Base-by-base conservation (phyloP, 2,329 filamentous ascomycete genomes). In the Cercospora janseana region DNA sequence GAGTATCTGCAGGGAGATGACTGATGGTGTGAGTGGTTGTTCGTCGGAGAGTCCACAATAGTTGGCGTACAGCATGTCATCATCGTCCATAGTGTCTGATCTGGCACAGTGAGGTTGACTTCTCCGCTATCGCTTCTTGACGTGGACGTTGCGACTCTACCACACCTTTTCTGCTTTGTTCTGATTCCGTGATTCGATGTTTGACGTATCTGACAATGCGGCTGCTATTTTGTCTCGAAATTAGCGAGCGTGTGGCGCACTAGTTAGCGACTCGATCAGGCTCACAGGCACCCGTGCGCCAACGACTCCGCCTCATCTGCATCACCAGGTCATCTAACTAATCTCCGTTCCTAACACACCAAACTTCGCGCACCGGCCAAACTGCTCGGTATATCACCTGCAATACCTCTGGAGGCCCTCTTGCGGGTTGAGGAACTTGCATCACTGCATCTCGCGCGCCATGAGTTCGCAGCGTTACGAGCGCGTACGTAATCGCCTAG, bases 1-100 rank as follows among this genome's bases (percentile, higher is more conserved):
- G 75, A 3, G 87, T 78, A 54, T 79, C 76, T 28, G 79, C 73
- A 4, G 87, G 87, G 52, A 93, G 80, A 52, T 76, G 74, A 53
- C 82, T 85, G 60, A 20, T 44, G 8, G 38, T 20, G 29, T 63
- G 57, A 59, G 60, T 53, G 50, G 38, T 46, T 21, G 18, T 23
- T 34, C 21, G 20, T 50, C 16, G 34, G 27, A 24, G 47, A 20
- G 31, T 43, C 32, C 47, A 37, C 23, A 46, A 7, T 2, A 16
- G 7, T 16, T 24, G 46, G 46, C 58, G 49, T 58, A 60, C 55
- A 49, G 57, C 26, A 55, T 48, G 28, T 60, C 59, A 46, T 60
- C 57, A 49, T 61, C 56, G 47, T 56, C 51, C 54, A 59, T 59
- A 32, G 26, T 44, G 23, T 31, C 48, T 54, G 7, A 18, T 15